Base-by-base conservation (phyloP, 2,329 filamentous ascomycete species). In the Dendryphion nanum region DNA sequence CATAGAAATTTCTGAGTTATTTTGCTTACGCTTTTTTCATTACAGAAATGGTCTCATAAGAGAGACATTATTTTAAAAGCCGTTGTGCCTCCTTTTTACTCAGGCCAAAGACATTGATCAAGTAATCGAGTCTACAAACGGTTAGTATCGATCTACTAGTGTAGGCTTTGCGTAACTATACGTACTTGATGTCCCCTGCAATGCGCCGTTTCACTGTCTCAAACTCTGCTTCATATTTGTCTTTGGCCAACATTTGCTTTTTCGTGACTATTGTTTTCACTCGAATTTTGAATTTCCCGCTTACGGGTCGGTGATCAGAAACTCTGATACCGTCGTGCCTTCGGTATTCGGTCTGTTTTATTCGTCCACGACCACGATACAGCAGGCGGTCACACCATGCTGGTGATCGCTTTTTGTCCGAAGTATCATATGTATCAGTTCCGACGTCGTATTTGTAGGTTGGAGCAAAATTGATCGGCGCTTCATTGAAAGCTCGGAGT, bases 361-460 rank as follows among this genome's bases (percentile, higher is more conserved):
- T 83, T 39, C 86, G 81, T 18, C 87, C 88, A 10, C 85, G 68
- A 16, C 89, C 89, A 16, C 90, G 79, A 53, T 89, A 95, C n/a
- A 98, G 71, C 24, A 98, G 70, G 23, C 93, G 81, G 70, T 98
- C 93, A 63, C 93, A 98, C 93, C 93, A 98, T 1, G 93, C 93
- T 0, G 93, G 93, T 16, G 88, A 85, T 34, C 93, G 81, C 64
- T 88, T 88, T 75, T 98, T 98, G 66, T 98, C 93, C 53, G 86
- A 91, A 1, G 86, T 85, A 62, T 98, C 93, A 64, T 97, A 98
- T 5, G 81, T 85, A 59, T 97, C 91, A 0, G 89, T 94, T 13
- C 90, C 90, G 1, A 97, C 89, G 53, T 98, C 93, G 64, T 98
- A 98, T 64, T 98, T 98, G 74, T 98, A 98, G 0, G 93, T 98